Percentiles rank a stretch among this genome's conserved stretches.
phyloP scores from a whole-genome alignment of 2,329 filamentous ascomycete species.

The Epichloe sp. region DNA sequence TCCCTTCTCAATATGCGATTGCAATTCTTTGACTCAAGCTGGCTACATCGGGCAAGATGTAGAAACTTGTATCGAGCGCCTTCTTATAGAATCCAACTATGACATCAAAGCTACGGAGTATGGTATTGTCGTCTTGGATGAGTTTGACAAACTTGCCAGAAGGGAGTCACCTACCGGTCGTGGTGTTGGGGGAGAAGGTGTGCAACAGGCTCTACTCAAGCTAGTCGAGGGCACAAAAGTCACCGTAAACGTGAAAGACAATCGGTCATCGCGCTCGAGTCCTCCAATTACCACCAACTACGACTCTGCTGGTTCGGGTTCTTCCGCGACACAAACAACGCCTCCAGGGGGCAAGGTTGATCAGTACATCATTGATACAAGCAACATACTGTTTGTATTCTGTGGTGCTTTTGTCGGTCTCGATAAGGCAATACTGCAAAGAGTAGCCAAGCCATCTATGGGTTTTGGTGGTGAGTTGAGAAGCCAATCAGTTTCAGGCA shows the following conservation, averaged over 20 bases:
- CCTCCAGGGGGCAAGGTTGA: slow-evolving; percentile 40
- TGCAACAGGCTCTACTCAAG: slow-evolving; percentile 90
- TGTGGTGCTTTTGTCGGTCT: slow-evolving; percentile 90
- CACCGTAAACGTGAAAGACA: slow-evolving; percentile 78
- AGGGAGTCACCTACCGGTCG: slow-evolving; percentile 78
- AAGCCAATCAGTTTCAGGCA: slow-evolving; percentile 32
- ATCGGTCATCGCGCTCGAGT: slow-evolving; percentile 43
- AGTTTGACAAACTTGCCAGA: slow-evolving; percentile 93
- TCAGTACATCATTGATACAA: slow-evolving; percentile 70
- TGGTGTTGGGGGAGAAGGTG: slow-evolving; percentile 90
- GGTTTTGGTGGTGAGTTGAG: slow-evolving; percentile 82
- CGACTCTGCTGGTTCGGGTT: slow-evolving; percentile 28
- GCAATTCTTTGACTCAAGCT: slow-evolving; percentile 89
- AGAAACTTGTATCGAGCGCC: slow-evolving; percentile 84
- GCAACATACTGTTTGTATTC: slow-evolving; percentile 94
- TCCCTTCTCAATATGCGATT: slow-evolving; percentile 90
- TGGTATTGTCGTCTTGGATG: slow-evolving; percentile 90
- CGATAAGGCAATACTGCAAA: slow-evolving; percentile 73
- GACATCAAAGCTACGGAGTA: slow-evolving; percentile 73
- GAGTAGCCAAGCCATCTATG: slow-evolving; percentile 75
- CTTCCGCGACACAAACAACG: slow-evolving; percentile 30
- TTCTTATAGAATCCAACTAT: slow-evolving; percentile 83
- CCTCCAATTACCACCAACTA: slow-evolving; percentile 41
- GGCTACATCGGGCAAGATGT: slow-evolving; percentile 97
- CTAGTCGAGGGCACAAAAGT: slow-evolving; percentile 93